Evolutionary conservation across 2,329 filamentous ascomycete genomes (phyloP).

Genomic region (Ascosphaera acerosa): DNA sequence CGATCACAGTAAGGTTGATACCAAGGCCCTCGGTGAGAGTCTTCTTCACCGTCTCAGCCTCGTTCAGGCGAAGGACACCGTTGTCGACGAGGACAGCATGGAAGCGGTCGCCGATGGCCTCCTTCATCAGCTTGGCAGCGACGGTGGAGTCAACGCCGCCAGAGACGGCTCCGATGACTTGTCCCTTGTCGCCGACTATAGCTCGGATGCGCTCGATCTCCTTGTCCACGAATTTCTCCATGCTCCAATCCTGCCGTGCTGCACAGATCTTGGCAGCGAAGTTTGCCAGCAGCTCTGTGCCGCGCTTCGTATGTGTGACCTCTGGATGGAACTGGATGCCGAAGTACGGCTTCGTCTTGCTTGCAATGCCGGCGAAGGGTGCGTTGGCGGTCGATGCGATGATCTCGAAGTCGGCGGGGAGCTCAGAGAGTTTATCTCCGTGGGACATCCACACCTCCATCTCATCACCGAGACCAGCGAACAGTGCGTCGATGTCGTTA

Average conservation of each 20-base stretch:
- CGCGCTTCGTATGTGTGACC: constrained; percentile 45
- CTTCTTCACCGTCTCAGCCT: constrained; percentile 58
- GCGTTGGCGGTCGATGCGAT: constrained; percentile 56
- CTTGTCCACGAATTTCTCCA: constrained; percentile 57
- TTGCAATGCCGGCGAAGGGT: constrained; percentile 45
- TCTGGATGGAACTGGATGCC: constrained; percentile 81
- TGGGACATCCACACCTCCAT: constrained; percentile 71
- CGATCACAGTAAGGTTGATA: constrained; percentile 73
- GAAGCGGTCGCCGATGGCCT: constrained; percentile 68
- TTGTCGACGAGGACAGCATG: constrained; percentile 69
- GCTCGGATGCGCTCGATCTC: constrained; percentile 60
- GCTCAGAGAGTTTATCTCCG: constrained; percentile 52
- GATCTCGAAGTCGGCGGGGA: constrained; percentile 47
- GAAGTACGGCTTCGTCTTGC: constrained; percentile 37
- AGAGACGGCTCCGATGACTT: constrained; percentile 56
- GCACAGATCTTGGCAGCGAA: constrained; percentile 66
- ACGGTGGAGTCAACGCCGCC: constrained; percentile 84
- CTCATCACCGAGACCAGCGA: constrained; percentile 44
- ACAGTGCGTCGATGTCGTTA: constrained; percentile 48
- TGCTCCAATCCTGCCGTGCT: constrained; percentile 54
- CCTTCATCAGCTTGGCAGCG: constrained; percentile 59
- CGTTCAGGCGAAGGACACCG: constrained; percentile 63
- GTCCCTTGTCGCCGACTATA: constrained; percentile 56
- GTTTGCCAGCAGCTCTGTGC: constrained; percentile 49
- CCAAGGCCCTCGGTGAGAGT: constrained; percentile 55